Conservation (phyloP, 225 moss, liverwort and hornwort species). For the Bryoerythrophyllum caledonicum region DNA sequence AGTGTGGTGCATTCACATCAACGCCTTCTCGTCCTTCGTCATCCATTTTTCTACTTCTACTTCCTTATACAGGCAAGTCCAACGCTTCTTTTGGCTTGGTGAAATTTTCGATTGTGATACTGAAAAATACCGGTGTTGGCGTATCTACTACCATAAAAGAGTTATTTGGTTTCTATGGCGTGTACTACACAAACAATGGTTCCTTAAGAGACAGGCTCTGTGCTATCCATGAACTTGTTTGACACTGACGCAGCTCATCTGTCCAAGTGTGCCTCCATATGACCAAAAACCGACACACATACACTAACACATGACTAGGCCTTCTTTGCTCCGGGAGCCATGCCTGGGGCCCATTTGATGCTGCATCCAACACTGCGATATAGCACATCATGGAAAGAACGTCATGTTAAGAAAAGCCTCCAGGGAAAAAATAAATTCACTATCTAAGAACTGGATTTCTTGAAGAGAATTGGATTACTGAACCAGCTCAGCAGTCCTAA, state of each 20-base stretch:
- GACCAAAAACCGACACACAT: not conserved
- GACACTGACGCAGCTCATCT: not conserved
- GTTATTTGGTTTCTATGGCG: not conserved
- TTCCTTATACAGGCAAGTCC: not conserved
- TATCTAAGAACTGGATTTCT: not conserved
- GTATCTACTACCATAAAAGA: not conserved
- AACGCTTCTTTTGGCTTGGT: not conserved
- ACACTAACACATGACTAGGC: not conserved
- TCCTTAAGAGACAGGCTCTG: not conserved
- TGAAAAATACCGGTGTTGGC: not conserved
- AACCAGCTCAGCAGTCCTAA: not conserved
- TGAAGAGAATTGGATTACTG: not conserved
- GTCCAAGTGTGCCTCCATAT: not conserved
- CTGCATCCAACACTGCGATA: constrained; percentile 60
- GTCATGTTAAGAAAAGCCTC: not conserved
- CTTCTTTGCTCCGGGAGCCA: constrained; percentile 1
- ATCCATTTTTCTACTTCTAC: too few relatives aligned
- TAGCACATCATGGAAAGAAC: too few relatives aligned
- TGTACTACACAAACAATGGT: not conserved
- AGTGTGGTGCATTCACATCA: not conserved
- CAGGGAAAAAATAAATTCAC: not conserved
- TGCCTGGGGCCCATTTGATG: constrained; percentile 54
- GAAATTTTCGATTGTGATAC: not conserved
- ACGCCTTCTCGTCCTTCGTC: too few relatives aligned
- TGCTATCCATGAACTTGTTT: not conserved